Evolutionary conservation across 345 rosid species (phyloP), one percentile per base, ranked within the genome.

Genomic region (Sonneratia alba): DNA sequence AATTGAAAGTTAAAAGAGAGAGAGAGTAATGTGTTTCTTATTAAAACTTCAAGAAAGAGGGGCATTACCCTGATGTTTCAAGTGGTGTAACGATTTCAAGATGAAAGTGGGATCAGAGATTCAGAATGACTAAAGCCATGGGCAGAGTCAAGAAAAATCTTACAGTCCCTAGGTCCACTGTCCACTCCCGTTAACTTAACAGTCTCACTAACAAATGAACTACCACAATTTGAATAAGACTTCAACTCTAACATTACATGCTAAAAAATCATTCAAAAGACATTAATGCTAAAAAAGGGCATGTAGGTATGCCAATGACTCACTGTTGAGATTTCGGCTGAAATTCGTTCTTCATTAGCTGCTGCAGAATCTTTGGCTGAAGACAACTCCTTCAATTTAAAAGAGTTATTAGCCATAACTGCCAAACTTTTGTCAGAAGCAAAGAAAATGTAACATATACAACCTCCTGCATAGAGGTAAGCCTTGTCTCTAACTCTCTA

Each of bases 281-380:
- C 32, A 27, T 27, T 27, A 27, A 27, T 1, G 32, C 8, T 40
- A 36, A 45, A 43, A 66, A 66, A 72, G 38, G 53, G 16, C 27
- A 48, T 22, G 68, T 56, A 22, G 69, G 6, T 71, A 74, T 19
- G 32, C 45, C 34, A 1, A 64, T 21, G 67, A 83, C 97, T 85
- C 84, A 94, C 99, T 4, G 96, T 95, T 40, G 85, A 79, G 65
- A 95, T 84, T 77, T 95, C 99, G 72, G 91, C 91, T 77, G 79
- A 82, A 73, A 81, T 77, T 67, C 78, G 85, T 78, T 90, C 91
- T 78, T 92, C 97, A 77, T 81, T 87, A 75, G 87, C 82, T 45
- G 91, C 81, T 51, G 92, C 88, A 72, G 88, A 77, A 66, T 89
- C 92, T 77, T 86, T 92, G 47, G 87, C 80, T 19, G 86, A 86